Conservation (phyloP, 75 land plant species). For the Sequoiadendron giganteum region DNA sequence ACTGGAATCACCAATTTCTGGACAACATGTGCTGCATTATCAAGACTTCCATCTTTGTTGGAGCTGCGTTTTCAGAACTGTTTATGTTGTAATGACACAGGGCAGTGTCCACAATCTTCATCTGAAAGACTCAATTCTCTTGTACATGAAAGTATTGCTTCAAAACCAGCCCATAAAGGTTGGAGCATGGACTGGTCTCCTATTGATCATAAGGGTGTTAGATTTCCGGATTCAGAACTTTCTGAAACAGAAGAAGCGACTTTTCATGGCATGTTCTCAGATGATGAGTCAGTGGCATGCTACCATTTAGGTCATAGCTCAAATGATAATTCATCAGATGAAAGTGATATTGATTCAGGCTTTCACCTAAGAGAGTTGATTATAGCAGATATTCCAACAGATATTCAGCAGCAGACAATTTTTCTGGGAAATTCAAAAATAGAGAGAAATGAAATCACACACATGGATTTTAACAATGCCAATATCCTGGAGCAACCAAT, state of each 20-base stretch:
- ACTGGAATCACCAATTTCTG: constrained; percentile 74
- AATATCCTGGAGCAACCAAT: not conserved
- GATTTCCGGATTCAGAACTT: constrained; percentile 20
- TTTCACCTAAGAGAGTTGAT: constrained; percentile 10
- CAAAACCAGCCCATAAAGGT: not conserved
- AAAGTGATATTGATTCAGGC: constrained; percentile 54
- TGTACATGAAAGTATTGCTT: constrained; percentile 5
- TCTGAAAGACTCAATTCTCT: constrained; percentile 2
- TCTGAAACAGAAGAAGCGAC: constrained; percentile 16
- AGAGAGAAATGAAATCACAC: not conserved
- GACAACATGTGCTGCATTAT: constrained; percentile 71
- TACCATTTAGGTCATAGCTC: constrained; percentile 24
- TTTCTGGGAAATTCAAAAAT: constrained; percentile 1
- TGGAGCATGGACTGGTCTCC: constrained; percentile 11
- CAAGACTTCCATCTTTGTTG: constrained; percentile 53
- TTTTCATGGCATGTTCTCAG: constrained; percentile 28
- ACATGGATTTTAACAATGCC: constrained; percentile 1
- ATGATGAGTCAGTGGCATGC: constrained; percentile 19
- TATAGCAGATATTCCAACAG: not conserved
- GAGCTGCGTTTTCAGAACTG: constrained; percentile 89
- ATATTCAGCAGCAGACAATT: constrained; percentile 13
- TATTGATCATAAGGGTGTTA: constrained; percentile 16
- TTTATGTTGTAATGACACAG: constrained; percentile 64
- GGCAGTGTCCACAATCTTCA: constrained; percentile 36
- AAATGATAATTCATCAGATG: constrained; percentile 61